Base-by-base conservation (phyloP, 768 basidiomycete species). In the Tubosaeta brunneosetosa region DNA sequence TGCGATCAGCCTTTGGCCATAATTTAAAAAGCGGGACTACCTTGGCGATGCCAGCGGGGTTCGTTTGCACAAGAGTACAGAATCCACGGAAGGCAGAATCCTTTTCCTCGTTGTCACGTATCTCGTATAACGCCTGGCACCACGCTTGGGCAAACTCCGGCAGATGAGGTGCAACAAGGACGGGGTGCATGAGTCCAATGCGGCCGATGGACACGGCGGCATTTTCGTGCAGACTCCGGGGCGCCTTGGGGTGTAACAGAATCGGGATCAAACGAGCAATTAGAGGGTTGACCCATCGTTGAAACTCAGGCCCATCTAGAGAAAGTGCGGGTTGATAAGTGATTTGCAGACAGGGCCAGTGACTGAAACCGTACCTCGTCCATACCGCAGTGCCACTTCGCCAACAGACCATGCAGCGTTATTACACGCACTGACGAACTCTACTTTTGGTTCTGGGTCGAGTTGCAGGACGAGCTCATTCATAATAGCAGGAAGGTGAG, bases 321-420 rank as follows among this genome's bases (percentile, higher is more conserved):
- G 36, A 57, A 53, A 31, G 51, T 42, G 53, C 25, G 22, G 47
- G 51, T 57, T 33, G 51, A 51, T 17, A 14, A 44, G 37, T 38
- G 43, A 51, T 25, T 29, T 26, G 26, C 2, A 19, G 47, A 44
- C 13, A 8, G 47, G 16, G 19, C 12, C 17, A 22, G 22, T 22
- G 22, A 22, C 17, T 41, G 19, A 4, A 60, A 49, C 49, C 49
- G 51, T 65, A 88, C 90, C 86, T 58, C 83, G 77, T 48, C 92
- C 90, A 66, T 91, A 94, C 44, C 93, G 90, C 56, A 99, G 73
- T 8, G 97, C 92, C 31, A 99, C 92, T 71, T 99, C 97, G 41
- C 97, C 97, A 27, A 97, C 94, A n/a, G 93, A 94, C 97, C 97
- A 99, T 1, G 95, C 95, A 10, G 97, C 97, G 66, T 99, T 99